phyloP scores from a whole-genome alignment of 2,329 filamentous ascomycete genomes.

The Pseudophaeomoniella oleicola region DNA sequence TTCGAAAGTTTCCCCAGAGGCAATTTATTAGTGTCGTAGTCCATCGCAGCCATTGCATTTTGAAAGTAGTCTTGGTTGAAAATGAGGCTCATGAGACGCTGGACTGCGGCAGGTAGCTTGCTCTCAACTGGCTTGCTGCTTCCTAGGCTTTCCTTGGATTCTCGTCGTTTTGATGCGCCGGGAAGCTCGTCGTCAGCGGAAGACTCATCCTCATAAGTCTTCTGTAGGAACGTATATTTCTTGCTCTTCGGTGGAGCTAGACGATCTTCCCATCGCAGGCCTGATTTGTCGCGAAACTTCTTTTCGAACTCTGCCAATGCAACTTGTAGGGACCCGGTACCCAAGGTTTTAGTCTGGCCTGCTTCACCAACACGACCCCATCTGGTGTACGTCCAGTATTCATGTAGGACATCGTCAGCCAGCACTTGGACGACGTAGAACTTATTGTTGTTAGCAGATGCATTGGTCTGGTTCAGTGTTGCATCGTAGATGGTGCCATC shows the following conservation, averaged over 20 bases:
- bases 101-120: constrained; percentile 44
- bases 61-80: constrained; percentile 66
- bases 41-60: constrained; percentile 29
- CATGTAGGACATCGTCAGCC: constrained; percentile 25
- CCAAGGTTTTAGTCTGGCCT: constrained; percentile 30
- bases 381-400: constrained; percentile 54
- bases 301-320: constrained; percentile 34
- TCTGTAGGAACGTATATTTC: constrained; percentile 71
- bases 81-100: constrained; percentile 63
- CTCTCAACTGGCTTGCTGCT: constrained; percentile 30
- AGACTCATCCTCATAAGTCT: constrained; percentile 59
- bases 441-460: constrained; percentile 62
- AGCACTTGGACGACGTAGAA: constrained; percentile 57
- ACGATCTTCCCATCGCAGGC: constrained; percentile 35
- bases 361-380: constrained; percentile 61
- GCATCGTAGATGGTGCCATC: constrained; percentile 61
- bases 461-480: constrained; percentile 63
- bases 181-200: constrained; percentile 29
- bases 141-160: constrained; percentile 16
- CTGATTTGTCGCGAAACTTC: constrained; percentile 44
- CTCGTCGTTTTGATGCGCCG: constrained; percentile 4
- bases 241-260: constrained; percentile 31
- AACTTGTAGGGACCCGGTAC: constrained; percentile 18
- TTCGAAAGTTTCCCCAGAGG: constrained; percentile 77
- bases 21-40: constrained; percentile 47